Conservation (phyloP, 2,329 filamentous ascomycete genomes). For the Penicillium decumbens region DNA sequence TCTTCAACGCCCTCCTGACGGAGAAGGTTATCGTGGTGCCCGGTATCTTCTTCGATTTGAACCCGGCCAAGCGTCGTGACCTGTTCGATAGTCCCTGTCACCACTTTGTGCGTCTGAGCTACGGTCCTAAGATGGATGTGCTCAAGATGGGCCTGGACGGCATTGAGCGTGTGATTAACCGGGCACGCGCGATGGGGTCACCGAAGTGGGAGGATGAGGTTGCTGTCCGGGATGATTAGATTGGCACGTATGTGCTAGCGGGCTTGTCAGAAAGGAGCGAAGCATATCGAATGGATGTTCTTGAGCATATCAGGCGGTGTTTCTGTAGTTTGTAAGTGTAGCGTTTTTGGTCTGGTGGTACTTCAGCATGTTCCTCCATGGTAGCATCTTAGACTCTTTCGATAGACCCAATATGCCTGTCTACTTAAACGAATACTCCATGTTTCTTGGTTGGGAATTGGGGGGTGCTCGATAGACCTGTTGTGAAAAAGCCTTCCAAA, state of each 20-base stretch:
- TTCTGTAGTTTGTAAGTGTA: too few species aligned
- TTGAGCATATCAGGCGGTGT: too few species aligned
- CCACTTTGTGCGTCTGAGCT: conserved; percentile 80
- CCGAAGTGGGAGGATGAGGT: conserved; percentile 35
- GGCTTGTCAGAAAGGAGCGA: background rate
- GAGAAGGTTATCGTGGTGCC: conserved; percentile 97
- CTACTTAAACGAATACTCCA: too few species aligned
- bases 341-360: too few species aligned
- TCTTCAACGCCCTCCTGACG: conserved; percentile 88
- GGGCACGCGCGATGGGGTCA: conserved; percentile 32
- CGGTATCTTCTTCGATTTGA: conserved; percentile 96
- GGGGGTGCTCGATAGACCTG: background rate
- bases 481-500: background rate
- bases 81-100: conserved; percentile 93
- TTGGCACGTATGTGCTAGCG: background rate
- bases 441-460: too few species aligned
- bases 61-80: conserved; percentile 82
- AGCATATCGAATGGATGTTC: background rate
- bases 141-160: conserved; percentile 75
- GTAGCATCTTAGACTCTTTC: too few species aligned
- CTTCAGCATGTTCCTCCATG: too few species aligned
- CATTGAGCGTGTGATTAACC: conserved; percentile 71
- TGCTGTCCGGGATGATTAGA: conserved; percentile 34
- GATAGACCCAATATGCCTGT: too few species aligned
- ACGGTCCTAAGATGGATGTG: conserved; percentile 75